A percentile compares a stretch with the other conserved stretches of the same genome.
Conservation (phyloP, 2,329 filamentous ascomycete species). For the Trichophyton verrucosum region DNA sequence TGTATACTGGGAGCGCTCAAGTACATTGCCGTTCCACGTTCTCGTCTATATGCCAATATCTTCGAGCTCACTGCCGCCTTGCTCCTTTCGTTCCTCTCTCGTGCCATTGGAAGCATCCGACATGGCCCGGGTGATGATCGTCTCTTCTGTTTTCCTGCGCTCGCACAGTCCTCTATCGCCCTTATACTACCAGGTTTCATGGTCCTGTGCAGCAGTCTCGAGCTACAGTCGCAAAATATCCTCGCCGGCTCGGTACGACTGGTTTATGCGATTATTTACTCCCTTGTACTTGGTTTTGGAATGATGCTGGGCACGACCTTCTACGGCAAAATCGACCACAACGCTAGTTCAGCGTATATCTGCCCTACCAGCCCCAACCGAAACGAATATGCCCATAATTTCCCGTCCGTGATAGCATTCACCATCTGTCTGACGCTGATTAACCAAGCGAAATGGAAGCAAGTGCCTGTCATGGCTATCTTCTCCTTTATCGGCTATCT, state of each 20-base stretch:
- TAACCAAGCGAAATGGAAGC: conserved; percentile 70
- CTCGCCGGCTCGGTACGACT: conserved; percentile 61
- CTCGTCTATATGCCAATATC: conserved; percentile 53
- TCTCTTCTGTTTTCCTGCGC: conserved; percentile 58
- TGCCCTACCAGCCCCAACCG: conserved; percentile 38
- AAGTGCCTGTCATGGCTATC: conserved; percentile 61
- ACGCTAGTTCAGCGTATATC: conserved; percentile 39
- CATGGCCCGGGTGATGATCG: conserved; percentile 24
- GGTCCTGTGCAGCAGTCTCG: conserved; percentile 49
- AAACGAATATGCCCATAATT: conserved; percentile 40
- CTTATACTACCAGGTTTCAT: conserved; percentile 60
- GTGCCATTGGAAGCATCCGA: conserved; percentile 55
- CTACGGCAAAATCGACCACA: conserved; percentile 48
- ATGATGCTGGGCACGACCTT: conserved; percentile 55
- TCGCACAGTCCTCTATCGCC: conserved; percentile 62
- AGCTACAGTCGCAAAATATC: conserved; percentile 56
- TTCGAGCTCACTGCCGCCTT: conserved; percentile 54
- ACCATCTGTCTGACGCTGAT: conserved; percentile 63
- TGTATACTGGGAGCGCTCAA: conserved; percentile 62
- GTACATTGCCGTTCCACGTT: conserved; percentile 59
- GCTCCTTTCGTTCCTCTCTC: conserved; percentile 54
- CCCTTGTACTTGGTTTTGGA: conserved; percentile 58
- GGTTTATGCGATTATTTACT: conserved; percentile 64
- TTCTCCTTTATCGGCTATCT: conserved; percentile 64
- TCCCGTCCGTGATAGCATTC: conserved; percentile 63